phyloP scores from a whole-genome alignment of 768 basidiomycete genomes.

The Leccinum boreale region DNA sequence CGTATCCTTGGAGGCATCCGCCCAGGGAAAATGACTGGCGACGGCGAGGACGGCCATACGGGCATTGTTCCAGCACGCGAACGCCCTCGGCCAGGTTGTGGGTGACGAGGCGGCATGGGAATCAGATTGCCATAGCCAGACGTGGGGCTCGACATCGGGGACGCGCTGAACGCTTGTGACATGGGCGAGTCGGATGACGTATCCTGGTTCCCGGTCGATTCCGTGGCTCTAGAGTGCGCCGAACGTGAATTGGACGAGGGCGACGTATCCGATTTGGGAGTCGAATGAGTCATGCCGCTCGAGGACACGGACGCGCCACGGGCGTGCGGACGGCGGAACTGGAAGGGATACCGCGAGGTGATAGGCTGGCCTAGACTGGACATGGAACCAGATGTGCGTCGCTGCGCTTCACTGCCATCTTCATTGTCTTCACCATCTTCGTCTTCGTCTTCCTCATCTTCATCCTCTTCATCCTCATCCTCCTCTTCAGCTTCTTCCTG shows the following conservation, averaged over 20 bases:
- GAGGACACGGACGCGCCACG: conserved; percentile 45
- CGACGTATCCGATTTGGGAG: conserved; percentile 36
- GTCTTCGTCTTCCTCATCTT: conserved; percentile 45
- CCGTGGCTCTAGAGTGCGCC: conserved; percentile 44
- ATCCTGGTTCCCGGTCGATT: conserved; percentile 62
- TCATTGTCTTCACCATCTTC: conserved; percentile 33
- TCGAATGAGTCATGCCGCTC: conserved; percentile 38
- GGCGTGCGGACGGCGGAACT: conserved; percentile 45
- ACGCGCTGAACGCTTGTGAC: conserved; percentile 39
- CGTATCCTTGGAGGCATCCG: conserved; percentile 24
- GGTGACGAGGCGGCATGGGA: conserved; percentile 50
- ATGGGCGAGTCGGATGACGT: conserved; percentile 55
- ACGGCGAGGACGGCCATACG: conserved; percentile 34
- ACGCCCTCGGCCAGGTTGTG: conserved; percentile 36
- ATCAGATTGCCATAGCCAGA: conserved; percentile 35
- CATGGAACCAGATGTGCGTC: conserved; percentile 76
- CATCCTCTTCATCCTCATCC: not conserved
- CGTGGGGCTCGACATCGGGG: conserved; percentile 36
- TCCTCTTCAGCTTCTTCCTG: conserved; percentile 24
- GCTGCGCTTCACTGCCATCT: conserved; percentile 51
- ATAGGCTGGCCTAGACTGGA: conserved; percentile 82
- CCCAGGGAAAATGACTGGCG: conserved; percentile 32
- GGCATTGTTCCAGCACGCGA: conserved; percentile 41
- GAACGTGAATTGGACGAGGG: conserved; percentile 39
- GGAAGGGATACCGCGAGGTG: conserved; percentile 66